Evolutionary conservation across 1,139 yeast species (phyloP), one percentile per base, ranked within the genome.

Genomic region (Hyphopichia buzzinii): DNA sequence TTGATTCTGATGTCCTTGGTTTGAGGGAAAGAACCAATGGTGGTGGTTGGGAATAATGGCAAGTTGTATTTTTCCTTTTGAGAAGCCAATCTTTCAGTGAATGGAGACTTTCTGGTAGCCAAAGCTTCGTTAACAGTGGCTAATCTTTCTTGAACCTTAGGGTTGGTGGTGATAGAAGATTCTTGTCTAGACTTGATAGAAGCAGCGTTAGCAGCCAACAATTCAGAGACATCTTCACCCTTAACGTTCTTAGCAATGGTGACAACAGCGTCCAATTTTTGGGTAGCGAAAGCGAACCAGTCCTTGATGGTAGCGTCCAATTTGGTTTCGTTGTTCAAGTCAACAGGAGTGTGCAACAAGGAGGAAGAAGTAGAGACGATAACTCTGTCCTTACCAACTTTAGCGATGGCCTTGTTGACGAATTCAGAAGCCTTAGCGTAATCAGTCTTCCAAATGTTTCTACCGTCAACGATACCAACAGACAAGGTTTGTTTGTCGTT

Each of bases 11-110:
- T 92, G 67, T 92, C 98, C 80, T 88, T 88, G 67, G 98, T 92
- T 80, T 92, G 98, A 58, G 98, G 98, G 97, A 92, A 92, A 51
- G 98, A 92, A 72, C 98, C 98, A 70, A 92, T 92, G 59, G 98
- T 92, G 67, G 98, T 92, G 64, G 98, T 92, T 73, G 98, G 98
- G 96, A 92, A 92, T 64, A 87, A 76, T 56, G 98, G 98, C 67
- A 92, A 79, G 77, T 90, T 86, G 79, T 87, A 87, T 64, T 81
- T 77, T 55, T 70, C 74, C 77, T 86, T 78, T 79, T 92, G 98
- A 55, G 82, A 89, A 54, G 75, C 84, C 62, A 87, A 81, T 79
- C 98, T 88, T 47, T 69, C 76, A 55, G 84, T 81, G 82, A 92
- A 92, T 46, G 94, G 81, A 55, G 86, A 67, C 70, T 81, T 77